phyloP scores from a whole-genome alignment of 345 rosid species.

The Populus euphratica region DNA sequence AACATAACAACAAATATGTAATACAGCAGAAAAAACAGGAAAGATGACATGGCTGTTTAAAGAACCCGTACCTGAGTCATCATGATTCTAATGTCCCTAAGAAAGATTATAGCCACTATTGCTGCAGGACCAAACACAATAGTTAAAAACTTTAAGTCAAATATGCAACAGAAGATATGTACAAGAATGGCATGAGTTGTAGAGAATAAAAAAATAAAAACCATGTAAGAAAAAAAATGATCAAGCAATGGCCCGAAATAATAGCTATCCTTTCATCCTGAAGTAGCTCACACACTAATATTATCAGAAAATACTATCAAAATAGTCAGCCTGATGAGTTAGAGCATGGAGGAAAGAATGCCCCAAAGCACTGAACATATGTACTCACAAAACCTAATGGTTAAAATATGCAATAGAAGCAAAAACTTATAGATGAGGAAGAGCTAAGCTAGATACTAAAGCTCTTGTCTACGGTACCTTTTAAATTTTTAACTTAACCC shows the following conservation, averaged over 20 bases:
- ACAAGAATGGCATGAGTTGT: background rate
- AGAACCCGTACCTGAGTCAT: conserved; percentile 41
- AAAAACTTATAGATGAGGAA: background rate
- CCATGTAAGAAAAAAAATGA: background rate
- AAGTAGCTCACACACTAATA: background rate
- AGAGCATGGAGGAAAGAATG: background rate
- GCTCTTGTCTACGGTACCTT: background rate
- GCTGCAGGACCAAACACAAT: conserved; percentile 47
- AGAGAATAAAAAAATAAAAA: background rate
- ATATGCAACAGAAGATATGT: background rate
- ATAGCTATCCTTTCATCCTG: background rate
- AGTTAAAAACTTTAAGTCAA: conserved; percentile 1
- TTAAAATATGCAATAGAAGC: background rate
- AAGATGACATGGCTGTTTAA: background rate
- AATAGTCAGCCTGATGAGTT: background rate
- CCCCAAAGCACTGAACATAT: background rate
- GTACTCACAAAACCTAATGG: background rate
- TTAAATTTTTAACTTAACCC: background rate
- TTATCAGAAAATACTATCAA: background rate
- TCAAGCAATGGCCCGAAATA: background rate
- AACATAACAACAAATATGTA: background rate
- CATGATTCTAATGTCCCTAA: conserved; percentile 56
- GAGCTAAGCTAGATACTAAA: background rate
- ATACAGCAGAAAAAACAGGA: background rate
- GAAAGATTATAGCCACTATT: conserved; percentile 58